These are phyloP conservation scores for Verticillium tricorpus DNA, from an alignment of 2,329 filamentous ascomycete species.

Conservation along the genomic window DNA sequence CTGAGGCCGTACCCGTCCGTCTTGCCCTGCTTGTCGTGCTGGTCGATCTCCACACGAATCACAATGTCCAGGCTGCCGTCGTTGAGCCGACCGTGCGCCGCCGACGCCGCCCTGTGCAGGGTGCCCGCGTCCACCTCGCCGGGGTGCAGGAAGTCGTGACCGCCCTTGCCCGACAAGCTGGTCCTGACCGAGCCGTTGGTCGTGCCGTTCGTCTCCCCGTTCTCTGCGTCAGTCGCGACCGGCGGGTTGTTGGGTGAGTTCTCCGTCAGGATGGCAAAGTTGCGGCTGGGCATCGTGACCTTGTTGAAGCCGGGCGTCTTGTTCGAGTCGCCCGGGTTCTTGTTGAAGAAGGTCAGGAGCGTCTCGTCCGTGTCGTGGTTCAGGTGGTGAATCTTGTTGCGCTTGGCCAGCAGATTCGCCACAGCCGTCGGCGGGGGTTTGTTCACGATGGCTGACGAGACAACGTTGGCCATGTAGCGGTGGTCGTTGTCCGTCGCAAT, in stretches of 20 bases:
- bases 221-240: conserved; percentile 13
- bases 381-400: conserved; percentile 77
- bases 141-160: conserved; percentile 65
- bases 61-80: conserved; percentile 71
- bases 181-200: conserved; percentile 4
- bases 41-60: conserved; percentile 82
- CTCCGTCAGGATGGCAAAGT: conserved; percentile 87
- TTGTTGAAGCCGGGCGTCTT: conserved; percentile 75
- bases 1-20: conserved; percentile 82
- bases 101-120: conserved; percentile 65
- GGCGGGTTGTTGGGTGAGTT: conserved; percentile 61
- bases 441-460: conserved; percentile 94
- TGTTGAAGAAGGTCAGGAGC: conserved; percentile 85
- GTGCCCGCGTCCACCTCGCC: conserved; percentile 80
- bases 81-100: conserved; percentile 48
- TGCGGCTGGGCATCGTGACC: conserved; percentile 86
- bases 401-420: conserved; percentile 82
- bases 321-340: conserved; percentile 73
- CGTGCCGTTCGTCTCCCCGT: conserved; percentile 12
- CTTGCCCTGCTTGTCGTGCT: conserved; percentile 72
- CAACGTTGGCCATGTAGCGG: conserved; percentile 91
- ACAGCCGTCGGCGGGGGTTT: conserved; percentile 84
- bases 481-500: conserved; percentile 78
- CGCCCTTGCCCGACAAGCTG: conserved; percentile 48
- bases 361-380: conserved; percentile 80